Evolutionary conservation across 1,284 basidiomycete species (phyloP), one percentile per base, ranked within the genome.

Genomic region (Puccinia brachypodii): DNA sequence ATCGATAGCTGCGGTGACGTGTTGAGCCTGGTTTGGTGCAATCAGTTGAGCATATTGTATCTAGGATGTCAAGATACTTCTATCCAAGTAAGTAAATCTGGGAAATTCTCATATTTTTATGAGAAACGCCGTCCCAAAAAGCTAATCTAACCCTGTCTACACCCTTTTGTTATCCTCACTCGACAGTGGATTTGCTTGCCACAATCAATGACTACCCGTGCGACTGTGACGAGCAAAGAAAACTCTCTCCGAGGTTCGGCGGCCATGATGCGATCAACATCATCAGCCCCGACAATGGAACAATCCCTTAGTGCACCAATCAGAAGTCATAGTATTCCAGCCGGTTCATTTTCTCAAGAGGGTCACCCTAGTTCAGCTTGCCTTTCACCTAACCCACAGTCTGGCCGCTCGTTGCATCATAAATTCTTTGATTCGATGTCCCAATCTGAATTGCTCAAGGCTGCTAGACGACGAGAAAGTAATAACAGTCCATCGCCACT

Each of bases 361-460:
- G 44, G 31, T 22, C 42, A 33, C 28, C 11, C 33, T 38, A 68
- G 16, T 66, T 42, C 74, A 64, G 22, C 74, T 19, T n/a, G 25
- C 22, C 25, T 28, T 33, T 76, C 74, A 50, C 58, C 74, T 33
- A 44, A 76, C 33, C 50, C 36, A 33, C 64, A 47, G 47, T 69
- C 44, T 78, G 13, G 6, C 42, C 76, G 76, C 16, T 50, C 62
- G 22, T n/a, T 64, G 9, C 78, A 81, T 74, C 80, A 81, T 64
- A 81, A 81, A 69, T 81, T 81, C 53, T 81, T 81, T 33, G 80
- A 81, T 76, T 81, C 80, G 13, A 36, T 75, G 50, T 81, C 80
- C 1, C 80, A 81, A 76, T 73, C 80, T 42, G 80, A 81, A 58
- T 36, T 81, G 22, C 38, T 81, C 4, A 81, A 76, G 56, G 80